phyloP scores from a whole-genome alignment of 2,329 filamentous ascomycete species.

The Talaromyces pinophilus region DNA sequence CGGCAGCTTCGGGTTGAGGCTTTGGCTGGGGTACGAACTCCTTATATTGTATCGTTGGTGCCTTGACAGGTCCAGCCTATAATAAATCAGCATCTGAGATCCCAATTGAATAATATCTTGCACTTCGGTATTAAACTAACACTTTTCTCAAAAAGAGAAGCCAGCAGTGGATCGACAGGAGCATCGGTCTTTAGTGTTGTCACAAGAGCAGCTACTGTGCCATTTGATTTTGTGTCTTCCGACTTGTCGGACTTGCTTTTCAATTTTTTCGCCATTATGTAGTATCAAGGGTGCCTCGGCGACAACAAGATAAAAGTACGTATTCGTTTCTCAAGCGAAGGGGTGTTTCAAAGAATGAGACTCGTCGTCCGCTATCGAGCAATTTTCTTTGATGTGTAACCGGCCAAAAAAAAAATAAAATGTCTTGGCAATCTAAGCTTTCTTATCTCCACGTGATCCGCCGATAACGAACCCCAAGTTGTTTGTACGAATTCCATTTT shows the following conservation, averaged over 20 bases:
- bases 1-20: conserved; percentile 12
- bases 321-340: not conserved
- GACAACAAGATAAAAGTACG: not conserved
- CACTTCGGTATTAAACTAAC: conserved; percentile 51
- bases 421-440: conserved; percentile 23
- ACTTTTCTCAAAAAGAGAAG: conserved; percentile 71
- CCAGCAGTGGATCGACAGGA: conserved; percentile 67
- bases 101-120: not conserved
- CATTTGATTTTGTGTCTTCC: conserved; percentile 27
- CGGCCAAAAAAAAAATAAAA: conserved; percentile 17
- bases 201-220: conserved; percentile 28
- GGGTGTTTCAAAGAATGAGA: not conserved
- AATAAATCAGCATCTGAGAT: not conserved
- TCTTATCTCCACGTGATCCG: conserved; percentile 24
- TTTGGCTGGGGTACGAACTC: conserved; percentile 27
- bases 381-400: conserved; percentile 21
- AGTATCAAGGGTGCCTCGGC: not conserved
- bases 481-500: not conserved
- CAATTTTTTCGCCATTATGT: conserved; percentile 22
- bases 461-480: conserved; percentile 18
- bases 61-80: conserved; percentile 45
- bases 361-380: not conserved
- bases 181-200: conserved; percentile 60
- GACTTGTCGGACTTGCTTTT: conserved; percentile 33
- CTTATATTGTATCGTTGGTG: conserved; percentile 35